Percentiles rank a stretch among this genome's conserved stretches.
These are phyloP conservation scores for Lumnitzera littorea DNA, from an alignment of 345 rosid species.

Conservation along the genomic window DNA sequence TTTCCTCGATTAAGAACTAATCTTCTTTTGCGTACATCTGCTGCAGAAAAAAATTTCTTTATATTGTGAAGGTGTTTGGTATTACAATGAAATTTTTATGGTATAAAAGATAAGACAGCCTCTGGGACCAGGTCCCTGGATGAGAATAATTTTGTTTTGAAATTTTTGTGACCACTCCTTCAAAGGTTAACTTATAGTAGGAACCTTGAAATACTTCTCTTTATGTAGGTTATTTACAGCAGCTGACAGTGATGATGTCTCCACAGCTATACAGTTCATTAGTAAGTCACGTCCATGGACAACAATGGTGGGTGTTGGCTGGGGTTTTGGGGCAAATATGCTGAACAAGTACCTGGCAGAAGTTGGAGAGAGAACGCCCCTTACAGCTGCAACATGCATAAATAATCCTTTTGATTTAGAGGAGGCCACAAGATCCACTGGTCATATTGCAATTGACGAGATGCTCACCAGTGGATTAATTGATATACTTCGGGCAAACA, in stretches of 20 bases:
- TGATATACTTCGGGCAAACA: conserved; percentile 68
- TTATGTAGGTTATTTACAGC: conserved; percentile 92
- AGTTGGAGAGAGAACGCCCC: conserved; percentile 77
- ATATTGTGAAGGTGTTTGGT: too few relatives aligned
- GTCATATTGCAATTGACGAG: conserved; percentile 38
- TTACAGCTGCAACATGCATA: conserved; percentile 81
- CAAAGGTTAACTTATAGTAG: conserved; percentile 18
- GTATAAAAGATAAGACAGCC: too few relatives aligned
- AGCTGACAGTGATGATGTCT: conserved; percentile 94
- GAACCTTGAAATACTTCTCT: conserved; percentile 26
- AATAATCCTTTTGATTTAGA: conserved; percentile 92
- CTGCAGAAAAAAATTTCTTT: too few relatives aligned
- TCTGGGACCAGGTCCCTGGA: too few relatives aligned
- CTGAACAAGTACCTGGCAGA: conserved; percentile 82
- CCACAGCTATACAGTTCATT: conserved; percentile 62
- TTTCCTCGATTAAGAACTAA: too few relatives aligned
- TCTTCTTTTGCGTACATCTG: too few relatives aligned
- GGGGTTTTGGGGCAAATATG: conserved; percentile 94
- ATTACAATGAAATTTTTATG: too few relatives aligned
- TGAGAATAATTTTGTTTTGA: neutral
- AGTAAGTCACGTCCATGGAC: conserved; percentile 88
- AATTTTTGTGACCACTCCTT: conserved; percentile 1
- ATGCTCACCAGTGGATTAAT: conserved; percentile 65
- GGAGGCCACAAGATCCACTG: conserved; percentile 62
- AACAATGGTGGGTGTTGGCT: conserved; percentile 71